Evolutionary conservation across 2,329 filamentous ascomycete genomes (phyloP).

Genomic region (Fusarium sacchari): DNA sequence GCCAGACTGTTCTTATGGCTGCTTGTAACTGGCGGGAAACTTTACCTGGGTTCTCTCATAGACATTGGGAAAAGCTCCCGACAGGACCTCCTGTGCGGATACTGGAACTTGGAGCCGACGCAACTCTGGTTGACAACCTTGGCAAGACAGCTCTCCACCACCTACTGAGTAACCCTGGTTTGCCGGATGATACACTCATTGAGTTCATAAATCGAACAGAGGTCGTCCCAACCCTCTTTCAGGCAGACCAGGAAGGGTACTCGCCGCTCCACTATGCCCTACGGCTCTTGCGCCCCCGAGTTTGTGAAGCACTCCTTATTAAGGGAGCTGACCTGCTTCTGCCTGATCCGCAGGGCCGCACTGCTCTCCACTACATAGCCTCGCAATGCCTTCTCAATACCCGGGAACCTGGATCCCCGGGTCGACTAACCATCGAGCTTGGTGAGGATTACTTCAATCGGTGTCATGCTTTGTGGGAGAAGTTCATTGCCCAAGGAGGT

Average conservation of each 20-base stretch:
- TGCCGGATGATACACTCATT: slow-evolving; percentile 9
- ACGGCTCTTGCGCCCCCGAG: slow-evolving; percentile 6
- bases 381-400: slow-evolving; percentile 4
- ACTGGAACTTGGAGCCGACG: slow-evolving; percentile 23
- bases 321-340: slow-evolving; percentile 26
- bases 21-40: slow-evolving; percentile 14
- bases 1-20: slow-evolving; percentile 34
- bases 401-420: not conserved
- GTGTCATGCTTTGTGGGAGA: slow-evolving; percentile 22
- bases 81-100: slow-evolving; percentile 9
- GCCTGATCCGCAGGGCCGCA: slow-evolving; percentile 18
- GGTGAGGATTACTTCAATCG: slow-evolving; percentile 2
- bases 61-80: not conserved
- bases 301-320: slow-evolving; percentile 26
- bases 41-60: not conserved
- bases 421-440: not conserved
- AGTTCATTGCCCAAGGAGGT: slow-evolving; percentile 1
- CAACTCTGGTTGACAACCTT: slow-evolving; percentile 11
- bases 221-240: slow-evolving; percentile 7
- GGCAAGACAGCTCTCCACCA: slow-evolving; percentile 38
- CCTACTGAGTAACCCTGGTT: slow-evolving; percentile 22
- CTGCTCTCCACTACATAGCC: slow-evolving; percentile 32
- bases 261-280: slow-evolving; percentile 30
- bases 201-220: slow-evolving; percentile 29
- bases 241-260: slow-evolving; percentile 14